phyloP scores from a whole-genome alignment of 163 green algal species.

The Chlorella variabilis region DNA sequence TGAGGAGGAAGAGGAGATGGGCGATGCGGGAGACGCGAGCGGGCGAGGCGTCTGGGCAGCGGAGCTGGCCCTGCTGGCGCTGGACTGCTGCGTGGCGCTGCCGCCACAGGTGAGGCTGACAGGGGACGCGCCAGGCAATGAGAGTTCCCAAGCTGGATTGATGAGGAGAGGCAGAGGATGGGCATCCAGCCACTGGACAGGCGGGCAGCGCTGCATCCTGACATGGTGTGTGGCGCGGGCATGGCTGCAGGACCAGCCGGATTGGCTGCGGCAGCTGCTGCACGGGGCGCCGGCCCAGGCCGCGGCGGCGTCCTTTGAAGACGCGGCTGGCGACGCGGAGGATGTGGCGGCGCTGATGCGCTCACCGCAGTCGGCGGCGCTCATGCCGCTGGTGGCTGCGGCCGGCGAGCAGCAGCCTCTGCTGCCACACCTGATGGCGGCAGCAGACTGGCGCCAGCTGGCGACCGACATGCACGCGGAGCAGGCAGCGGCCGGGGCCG shows the following conservation, averaged over 20 bases:
- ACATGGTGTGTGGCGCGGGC: background rate
- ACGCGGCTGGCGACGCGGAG: background rate
- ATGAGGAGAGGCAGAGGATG: too few species aligned
- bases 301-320: background rate
- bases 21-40: background rate
- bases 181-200: too few species aligned
- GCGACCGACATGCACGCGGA: constrained; percentile 1
- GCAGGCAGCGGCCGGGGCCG: background rate
- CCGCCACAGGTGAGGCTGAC: background rate
- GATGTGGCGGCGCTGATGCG: constrained; percentile 9
- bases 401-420: constrained; percentile 2
- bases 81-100: constrained; percentile 23
- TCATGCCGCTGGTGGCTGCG: background rate
- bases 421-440: constrained; percentile 21
- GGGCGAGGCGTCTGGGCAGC: constrained; percentile 13
- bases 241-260: background rate
- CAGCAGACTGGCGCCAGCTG: constrained; percentile 15
- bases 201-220: too few species aligned
- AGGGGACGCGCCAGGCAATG: background rate
- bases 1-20: constrained; percentile 25
- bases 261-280: constrained; percentile 31
- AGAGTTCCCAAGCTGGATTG: background rate
- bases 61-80: constrained; percentile 34
- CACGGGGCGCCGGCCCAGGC: background rate
- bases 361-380: constrained; percentile 1